Conservation (phyloP, 192 early-diverging fungal genomes). For the Dispira simplex region DNA sequence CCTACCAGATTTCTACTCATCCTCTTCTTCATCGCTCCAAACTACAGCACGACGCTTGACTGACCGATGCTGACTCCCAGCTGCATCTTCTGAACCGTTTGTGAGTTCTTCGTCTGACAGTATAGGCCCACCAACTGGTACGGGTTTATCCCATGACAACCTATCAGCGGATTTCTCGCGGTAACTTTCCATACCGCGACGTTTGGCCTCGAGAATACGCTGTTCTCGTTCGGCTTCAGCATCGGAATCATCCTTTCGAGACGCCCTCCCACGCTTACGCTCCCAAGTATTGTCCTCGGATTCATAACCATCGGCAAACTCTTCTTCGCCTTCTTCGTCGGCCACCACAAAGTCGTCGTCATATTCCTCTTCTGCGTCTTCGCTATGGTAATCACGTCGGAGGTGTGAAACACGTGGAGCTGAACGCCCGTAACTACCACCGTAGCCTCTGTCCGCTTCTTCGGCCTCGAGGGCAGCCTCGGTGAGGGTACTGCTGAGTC, state of each 20-base stretch:
- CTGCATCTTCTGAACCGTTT: background rate
- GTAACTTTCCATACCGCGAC: slow-evolving; percentile 5
- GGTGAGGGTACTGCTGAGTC: slow-evolving; percentile 16
- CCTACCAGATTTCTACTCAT: slow-evolving; percentile 5
- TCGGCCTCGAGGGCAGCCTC: slow-evolving; percentile 19
- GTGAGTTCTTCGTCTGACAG: too few species aligned
- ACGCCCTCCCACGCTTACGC: background rate
- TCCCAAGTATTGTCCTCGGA: slow-evolving; percentile 9
- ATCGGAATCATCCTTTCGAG: slow-evolving; percentile 4
- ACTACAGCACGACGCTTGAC: slow-evolving; percentile 7
- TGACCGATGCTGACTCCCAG: slow-evolving; percentile 3
- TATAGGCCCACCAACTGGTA: too few species aligned
- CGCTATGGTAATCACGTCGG: background rate
- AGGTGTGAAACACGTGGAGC: background rate
- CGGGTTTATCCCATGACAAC: too few species aligned
- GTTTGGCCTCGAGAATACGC: slow-evolving; percentile 7
- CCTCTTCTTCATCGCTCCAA: slow-evolving; percentile 10
- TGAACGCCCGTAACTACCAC: background rate
- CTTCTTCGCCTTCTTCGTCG: slow-evolving; percentile 30
- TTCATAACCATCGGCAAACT: slow-evolving; percentile 22
- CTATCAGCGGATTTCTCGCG: background rate
- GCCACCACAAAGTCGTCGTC: slow-evolving; percentile 37
- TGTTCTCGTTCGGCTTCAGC: slow-evolving; percentile 13
- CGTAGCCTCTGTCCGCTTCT: slow-evolving; percentile 14
- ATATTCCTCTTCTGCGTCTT: slow-evolving; percentile 13